Percentiles rank a stretch among this genome's conserved stretches.
Evolutionary conservation across 2,329 filamentous ascomycete genomes (phyloP).

Genomic region (Ramichloridium luteum): DNA sequence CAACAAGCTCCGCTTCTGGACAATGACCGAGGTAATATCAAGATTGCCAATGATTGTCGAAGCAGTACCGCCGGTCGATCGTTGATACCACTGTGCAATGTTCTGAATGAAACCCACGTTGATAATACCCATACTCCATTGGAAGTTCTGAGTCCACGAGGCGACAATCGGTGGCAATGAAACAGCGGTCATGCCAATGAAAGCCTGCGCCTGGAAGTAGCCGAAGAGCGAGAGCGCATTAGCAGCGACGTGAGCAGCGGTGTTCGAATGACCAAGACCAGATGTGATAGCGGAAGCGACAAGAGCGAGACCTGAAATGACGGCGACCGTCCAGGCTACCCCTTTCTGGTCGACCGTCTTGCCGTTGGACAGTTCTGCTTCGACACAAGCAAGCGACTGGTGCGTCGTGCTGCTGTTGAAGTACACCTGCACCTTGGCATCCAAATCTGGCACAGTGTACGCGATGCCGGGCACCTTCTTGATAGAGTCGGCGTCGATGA

Average conservation of each 20-base stretch:
- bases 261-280: conserved; percentile 82
- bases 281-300: conserved; percentile 79
- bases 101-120: conserved; percentile 73
- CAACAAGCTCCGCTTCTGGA: conserved; percentile 54
- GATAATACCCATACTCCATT: conserved; percentile 97
- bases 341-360: conserved; percentile 82
- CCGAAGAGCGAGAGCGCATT: conserved; percentile 89
- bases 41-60: conserved; percentile 66
- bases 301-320: conserved; percentile 74
- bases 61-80: conserved; percentile 76
- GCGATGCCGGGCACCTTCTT: conserved; percentile 65
- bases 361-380: conserved; percentile 78
- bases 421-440: conserved; percentile 69
- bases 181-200: conserved; percentile 74
- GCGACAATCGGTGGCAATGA: conserved; percentile 75
- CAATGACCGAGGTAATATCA: conserved; percentile 65
- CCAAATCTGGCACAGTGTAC: conserved; percentile 81
- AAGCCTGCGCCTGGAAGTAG: conserved; percentile 89
- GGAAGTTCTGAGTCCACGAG: conserved; percentile 93
- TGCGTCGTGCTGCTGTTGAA: conserved; percentile 59
- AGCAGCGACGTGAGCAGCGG: conserved; percentile 84
- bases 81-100: conserved; percentile 92
- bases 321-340: conserved; percentile 79
- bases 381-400: conserved; percentile 66
- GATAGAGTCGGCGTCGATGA: conserved; percentile 45